Evolutionary conservation across 306 rosid species (phyloP).

Genomic region (Cucumis hystrix): DNA sequence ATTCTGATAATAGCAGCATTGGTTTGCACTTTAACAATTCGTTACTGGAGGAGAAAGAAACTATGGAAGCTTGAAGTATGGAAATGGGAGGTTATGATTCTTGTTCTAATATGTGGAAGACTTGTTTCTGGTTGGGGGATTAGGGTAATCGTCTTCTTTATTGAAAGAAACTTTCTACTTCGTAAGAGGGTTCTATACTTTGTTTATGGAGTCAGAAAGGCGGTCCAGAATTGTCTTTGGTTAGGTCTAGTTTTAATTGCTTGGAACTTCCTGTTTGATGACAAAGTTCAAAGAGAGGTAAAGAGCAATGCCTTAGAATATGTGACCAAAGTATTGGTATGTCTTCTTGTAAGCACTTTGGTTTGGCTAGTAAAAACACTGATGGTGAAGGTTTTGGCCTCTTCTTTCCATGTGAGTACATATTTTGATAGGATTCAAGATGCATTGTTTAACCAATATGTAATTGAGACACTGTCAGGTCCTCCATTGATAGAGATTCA

Average conservation of each 20-base stretch:
- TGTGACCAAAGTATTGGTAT: constrained; percentile 48
- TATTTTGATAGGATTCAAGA: constrained; percentile 86
- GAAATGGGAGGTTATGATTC: constrained; percentile 79
- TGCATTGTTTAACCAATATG: constrained; percentile 62
- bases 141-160: constrained; percentile 37
- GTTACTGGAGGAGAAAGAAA: constrained; percentile 14
- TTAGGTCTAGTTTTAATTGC: constrained; percentile 68
- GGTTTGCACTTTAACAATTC: constrained; percentile 28
- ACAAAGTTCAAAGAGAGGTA: constrained; percentile 55
- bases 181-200: constrained; percentile 68
- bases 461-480: constrained; percentile 72
- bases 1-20: constrained; percentile 41
- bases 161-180: constrained; percentile 63
- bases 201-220: constrained; percentile 59
- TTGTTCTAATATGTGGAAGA: constrained; percentile 72
- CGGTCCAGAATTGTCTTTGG: constrained; percentile 77
- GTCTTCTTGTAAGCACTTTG: constrained; percentile 58
- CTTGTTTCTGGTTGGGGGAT: constrained; percentile 78
- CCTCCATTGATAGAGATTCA: constrained; percentile 51
- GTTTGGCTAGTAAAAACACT: constrained; percentile 71
- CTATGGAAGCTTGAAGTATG: constrained; percentile 52
- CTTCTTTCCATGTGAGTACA: constrained; percentile 67
- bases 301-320: constrained; percentile 16
- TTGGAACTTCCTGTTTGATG: constrained; percentile 64
- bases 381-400: constrained; percentile 63